These are phyloP conservation scores for Dothideomycetes sp. DNA, from an alignment of 2,329 filamentous ascomycete genomes.

Conservation along the genomic window DNA sequence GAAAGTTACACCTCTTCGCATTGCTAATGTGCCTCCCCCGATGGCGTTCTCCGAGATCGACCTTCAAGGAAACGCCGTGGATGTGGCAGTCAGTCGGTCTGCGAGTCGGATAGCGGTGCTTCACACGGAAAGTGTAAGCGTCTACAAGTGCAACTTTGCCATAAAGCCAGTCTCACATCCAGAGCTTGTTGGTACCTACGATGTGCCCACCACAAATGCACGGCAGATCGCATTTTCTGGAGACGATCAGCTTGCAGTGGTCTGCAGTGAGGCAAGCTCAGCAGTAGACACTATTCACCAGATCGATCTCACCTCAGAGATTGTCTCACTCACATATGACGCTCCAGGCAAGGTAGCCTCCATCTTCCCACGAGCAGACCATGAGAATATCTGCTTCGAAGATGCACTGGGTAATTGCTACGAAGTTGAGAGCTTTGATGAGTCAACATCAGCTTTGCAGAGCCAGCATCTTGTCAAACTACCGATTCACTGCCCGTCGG, in stretches of 20 bases:
- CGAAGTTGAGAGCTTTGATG: neutral
- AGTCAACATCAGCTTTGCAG: neutral
- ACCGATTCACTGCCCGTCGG: slow-evolving; percentile 15
- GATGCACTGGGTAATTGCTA: slow-evolving; percentile 11
- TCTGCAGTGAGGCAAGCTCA: slow-evolving; percentile 13
- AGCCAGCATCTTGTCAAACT: slow-evolving; percentile 8
- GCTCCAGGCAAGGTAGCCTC: neutral
- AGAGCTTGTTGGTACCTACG: slow-evolving; percentile 17
- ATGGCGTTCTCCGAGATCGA: slow-evolving; percentile 74
- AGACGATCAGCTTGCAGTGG: slow-evolving; percentile 24
- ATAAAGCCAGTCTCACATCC: slow-evolving; percentile 37
- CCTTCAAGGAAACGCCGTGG: slow-evolving; percentile 52
- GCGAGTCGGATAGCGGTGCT: slow-evolving; percentile 61
- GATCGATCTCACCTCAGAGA: neutral
- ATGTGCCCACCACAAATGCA: slow-evolving; percentile 1
- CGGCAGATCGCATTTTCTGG: slow-evolving; percentile 39
- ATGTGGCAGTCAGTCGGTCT: slow-evolving; percentile 61
- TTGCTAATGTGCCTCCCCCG: slow-evolving; percentile 80
- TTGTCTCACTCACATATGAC: neutral
- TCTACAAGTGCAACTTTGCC: slow-evolving; percentile 60
- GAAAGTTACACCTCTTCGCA: slow-evolving; percentile 75
- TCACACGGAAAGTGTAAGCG: slow-evolving; percentile 51
- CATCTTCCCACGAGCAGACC: slow-evolving; percentile 8
- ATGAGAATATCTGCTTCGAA: slow-evolving; percentile 15
- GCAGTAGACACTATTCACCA: slow-evolving; percentile 12